Percentiles rank a stretch among this genome's conserved stretches.
phyloP scores from a whole-genome alignment of 2,329 filamentous ascomycete species.

The Dendryphion nanum region DNA sequence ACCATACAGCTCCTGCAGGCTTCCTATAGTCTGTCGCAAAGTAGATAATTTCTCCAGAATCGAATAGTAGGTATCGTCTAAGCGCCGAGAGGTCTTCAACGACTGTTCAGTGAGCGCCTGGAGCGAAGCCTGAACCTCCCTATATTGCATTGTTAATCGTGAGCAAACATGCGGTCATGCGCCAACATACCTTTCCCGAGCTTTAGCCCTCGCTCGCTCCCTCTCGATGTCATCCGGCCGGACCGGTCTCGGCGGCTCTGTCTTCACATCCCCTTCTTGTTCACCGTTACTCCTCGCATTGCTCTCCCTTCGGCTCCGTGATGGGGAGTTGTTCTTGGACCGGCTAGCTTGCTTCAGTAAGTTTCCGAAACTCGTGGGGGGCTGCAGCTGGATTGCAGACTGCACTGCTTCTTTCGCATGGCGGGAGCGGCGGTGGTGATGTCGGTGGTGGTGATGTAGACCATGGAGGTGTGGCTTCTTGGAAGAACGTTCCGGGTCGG shows the following conservation, averaged over 20 bases:
- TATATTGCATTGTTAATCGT: constrained; percentile 14
- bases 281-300: constrained; percentile 13
- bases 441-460: constrained; percentile 31
- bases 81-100: constrained; percentile 59
- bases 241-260: constrained; percentile 26
- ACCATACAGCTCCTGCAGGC: constrained; percentile 65
- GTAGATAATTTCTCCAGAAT: constrained; percentile 67
- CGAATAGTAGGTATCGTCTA: constrained; percentile 73
- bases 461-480: constrained; percentile 30
- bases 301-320: constrained; percentile 30
- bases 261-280: constrained; percentile 8
- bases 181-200: constrained; percentile 37
- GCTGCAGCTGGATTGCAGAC: constrained; percentile 45
- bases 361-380: constrained; percentile 46
- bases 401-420: constrained; percentile 46
- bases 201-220: constrained; percentile 34
- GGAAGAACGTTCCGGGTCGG: constrained; percentile 17
- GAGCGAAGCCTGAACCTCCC: constrained; percentile 41
- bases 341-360: constrained; percentile 39
- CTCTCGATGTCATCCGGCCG: constrained; percentile 40
- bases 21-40: constrained; percentile 63
- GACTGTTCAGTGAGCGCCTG: constrained; percentile 58
- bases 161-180: constrained; percentile 7
- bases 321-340: constrained; percentile 29
- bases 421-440: constrained; percentile 21